Evolutionary conservation across 2,329 filamentous ascomycete species (phyloP).

Genomic region (Zymoseptoria tritici): DNA sequence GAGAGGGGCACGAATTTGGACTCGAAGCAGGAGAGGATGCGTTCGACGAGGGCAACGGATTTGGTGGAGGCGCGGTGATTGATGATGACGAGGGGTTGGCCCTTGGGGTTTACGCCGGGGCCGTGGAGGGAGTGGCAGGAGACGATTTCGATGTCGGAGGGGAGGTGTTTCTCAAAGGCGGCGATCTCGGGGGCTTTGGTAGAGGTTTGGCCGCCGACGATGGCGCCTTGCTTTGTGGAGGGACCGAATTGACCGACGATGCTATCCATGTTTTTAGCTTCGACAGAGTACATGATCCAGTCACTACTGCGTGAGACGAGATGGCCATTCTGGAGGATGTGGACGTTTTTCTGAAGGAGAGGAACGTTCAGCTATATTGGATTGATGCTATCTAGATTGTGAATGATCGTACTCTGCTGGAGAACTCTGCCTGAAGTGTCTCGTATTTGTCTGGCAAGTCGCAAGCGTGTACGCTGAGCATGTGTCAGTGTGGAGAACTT

Average conservation of each 20-base stretch:
- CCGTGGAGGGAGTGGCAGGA: constrained; percentile 96
- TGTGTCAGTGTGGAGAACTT: constrained; percentile 13
- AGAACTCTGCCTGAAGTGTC: constrained; percentile 70
- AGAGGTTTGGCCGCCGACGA: constrained; percentile 94
- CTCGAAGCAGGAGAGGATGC: constrained; percentile 71
- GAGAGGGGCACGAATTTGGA: constrained; percentile 85
- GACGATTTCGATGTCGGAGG: constrained; percentile 81
- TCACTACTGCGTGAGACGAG: constrained; percentile 93
- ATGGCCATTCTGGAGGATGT: constrained; percentile 89
- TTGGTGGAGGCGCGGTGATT: constrained; percentile 77
- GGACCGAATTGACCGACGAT: constrained; percentile 86
- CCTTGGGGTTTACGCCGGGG: constrained; percentile 76
- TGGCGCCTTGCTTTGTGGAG: constrained; percentile 89
- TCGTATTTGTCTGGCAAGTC: constrained; percentile 87
- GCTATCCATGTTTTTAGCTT: constrained; percentile 80
- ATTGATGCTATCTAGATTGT: constrained; percentile 23
- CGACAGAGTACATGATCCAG: constrained; percentile 98
- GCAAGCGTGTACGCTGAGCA: constrained; percentile 86
- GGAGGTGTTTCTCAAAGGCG: constrained; percentile 84
- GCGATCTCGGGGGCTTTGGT: constrained; percentile 96
- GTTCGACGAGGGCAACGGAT: constrained; percentile 70
- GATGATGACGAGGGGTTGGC: constrained; percentile 89
- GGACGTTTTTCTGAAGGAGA: constrained; percentile 61
- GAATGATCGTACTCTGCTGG: constrained; percentile 65
- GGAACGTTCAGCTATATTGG: constrained; percentile 37